phyloP scores from a whole-genome alignment of 2,329 filamentous ascomycete species.

The Allantophomopsis lycopodina region DNA sequence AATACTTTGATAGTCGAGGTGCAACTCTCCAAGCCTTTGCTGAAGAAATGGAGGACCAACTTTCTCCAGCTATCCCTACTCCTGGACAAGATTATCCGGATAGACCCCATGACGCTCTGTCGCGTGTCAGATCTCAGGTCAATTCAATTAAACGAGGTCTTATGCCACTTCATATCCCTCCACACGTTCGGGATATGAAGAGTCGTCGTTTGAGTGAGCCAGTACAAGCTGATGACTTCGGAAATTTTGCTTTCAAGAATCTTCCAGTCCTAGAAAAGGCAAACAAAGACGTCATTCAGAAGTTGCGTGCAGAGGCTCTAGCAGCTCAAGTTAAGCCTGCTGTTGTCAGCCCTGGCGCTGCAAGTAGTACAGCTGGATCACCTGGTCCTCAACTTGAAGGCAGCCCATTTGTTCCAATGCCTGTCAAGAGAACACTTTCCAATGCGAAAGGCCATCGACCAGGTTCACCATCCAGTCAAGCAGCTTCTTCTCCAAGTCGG shows the following conservation, averaged over 20 bases:
- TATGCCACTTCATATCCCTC: conserved; percentile 92
- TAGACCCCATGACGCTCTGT: conserved; percentile 86
- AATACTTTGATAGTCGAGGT: conserved; percentile 90
- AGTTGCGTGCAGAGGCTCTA: conserved; percentile 81
- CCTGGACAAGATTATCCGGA: conserved; percentile 71
- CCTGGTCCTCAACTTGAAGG: conserved; percentile 65
- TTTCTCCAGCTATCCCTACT: conserved; percentile 55
- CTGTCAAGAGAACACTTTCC: conserved; percentile 70
- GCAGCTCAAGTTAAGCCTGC: conserved; percentile 43
- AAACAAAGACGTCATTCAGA: conserved; percentile 97
- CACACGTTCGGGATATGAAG: conserved; percentile 85
- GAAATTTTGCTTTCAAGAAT: conserved; percentile 94
- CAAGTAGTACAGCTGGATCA: conserved; percentile 25
- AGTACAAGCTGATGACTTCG: conserved; percentile 81
- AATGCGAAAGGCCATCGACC: conserved; percentile 68
- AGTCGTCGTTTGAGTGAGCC: conserved; percentile 84
- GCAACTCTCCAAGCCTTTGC: conserved; percentile 86
- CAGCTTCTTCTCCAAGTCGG: conserved; percentile 77
- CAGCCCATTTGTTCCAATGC: conserved; percentile 69
- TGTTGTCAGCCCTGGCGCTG: conserved; percentile 9
- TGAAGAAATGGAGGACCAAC: conserved; percentile 86
- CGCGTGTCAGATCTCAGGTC: conserved; percentile 75
- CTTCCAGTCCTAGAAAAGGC: conserved; percentile 91
- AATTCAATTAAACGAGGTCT: conserved; percentile 80
- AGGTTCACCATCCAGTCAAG: conserved; percentile 69